These are phyloP conservation scores for Quercus lobata DNA, from an alignment of 331 rosid species.

Conservation along the genomic window DNA sequence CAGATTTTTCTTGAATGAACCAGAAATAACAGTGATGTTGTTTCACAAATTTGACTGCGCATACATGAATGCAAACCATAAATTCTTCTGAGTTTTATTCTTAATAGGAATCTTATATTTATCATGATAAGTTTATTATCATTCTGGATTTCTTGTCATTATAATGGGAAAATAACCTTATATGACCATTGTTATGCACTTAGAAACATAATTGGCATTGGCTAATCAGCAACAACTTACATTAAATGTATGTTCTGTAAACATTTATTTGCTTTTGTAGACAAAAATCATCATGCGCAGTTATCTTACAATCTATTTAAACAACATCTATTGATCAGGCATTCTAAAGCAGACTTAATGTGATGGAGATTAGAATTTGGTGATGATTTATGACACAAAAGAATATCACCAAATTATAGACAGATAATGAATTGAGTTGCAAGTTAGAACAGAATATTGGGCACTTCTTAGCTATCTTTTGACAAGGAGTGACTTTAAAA, in stretches of 20 bases:
- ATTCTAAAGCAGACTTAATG: neutral
- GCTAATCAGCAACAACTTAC: too few species aligned
- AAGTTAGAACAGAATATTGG: neutral
- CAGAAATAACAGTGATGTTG: neutral
- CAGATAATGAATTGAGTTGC: neutral
- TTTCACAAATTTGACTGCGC: too few species aligned
- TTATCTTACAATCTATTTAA: neutral
- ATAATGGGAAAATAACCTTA: too few species aligned
- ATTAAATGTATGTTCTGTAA: too few species aligned
- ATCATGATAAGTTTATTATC: neutral
- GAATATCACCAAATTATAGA: neutral
- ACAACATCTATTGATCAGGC: neutral
- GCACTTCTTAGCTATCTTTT: neutral
- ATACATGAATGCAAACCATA: too few species aligned
- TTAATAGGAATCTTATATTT: neutral
- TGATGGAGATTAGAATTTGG: neutral
- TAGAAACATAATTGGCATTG: too few species aligned
- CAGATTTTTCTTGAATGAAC: too few species aligned
- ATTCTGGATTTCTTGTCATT: neutral
- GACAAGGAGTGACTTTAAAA: neutral
- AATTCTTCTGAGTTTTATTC: neutral
- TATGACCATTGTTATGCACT: too few species aligned
- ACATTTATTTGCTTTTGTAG: neutral
- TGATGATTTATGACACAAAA: neutral
- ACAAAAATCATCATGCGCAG: neutral